These are phyloP conservation scores for Waltergamsia citrina DNA, from an alignment of 2,329 filamentous ascomycete species.

Conservation along the genomic window DNA sequence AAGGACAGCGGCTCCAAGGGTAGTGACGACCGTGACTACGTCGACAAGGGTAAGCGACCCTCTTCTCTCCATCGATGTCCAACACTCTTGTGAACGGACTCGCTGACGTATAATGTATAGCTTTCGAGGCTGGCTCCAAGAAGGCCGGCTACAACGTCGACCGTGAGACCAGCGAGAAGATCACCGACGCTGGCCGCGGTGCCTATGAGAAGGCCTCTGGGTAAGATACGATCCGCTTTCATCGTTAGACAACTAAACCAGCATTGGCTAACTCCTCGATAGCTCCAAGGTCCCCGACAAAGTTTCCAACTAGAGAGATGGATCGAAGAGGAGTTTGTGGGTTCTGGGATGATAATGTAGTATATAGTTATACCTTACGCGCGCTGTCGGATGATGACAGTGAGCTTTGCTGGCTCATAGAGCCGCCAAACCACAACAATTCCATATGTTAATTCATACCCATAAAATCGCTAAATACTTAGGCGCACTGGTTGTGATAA, in stretches of 20 bases:
- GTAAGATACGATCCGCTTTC: conserved; percentile 7
- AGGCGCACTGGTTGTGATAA: too few relatives aligned
- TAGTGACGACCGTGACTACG: conserved; percentile 15
- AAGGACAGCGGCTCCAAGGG: conserved; percentile 8
- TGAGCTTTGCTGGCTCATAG: too few relatives aligned
- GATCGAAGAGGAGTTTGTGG: too few relatives aligned
- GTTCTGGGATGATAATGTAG: neutral
- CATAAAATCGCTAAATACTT: too few relatives aligned
- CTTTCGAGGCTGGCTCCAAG: conserved; percentile 11
- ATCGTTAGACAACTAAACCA: neutral
- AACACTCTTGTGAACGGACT: too few relatives aligned
- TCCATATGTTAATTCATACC: too few relatives aligned
- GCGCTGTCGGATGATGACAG: too few relatives aligned
- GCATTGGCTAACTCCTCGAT: neutral
- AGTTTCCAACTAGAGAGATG: conserved; percentile 14
- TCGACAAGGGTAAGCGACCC: conserved; percentile 15
- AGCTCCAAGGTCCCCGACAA: conserved; percentile 15
- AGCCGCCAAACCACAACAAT: too few relatives aligned
- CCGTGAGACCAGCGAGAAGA: conserved; percentile 16
- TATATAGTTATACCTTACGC: too few relatives aligned
- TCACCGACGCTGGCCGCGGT: conserved; percentile 14
- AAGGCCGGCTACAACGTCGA: conserved; percentile 15
- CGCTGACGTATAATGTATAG: conserved; percentile 6
- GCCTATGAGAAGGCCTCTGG: conserved; percentile 16
- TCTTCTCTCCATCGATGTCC: neutral